Conservation (phyloP, 768 basidiomycete genomes). For the Boletellus ananiceps region DNA sequence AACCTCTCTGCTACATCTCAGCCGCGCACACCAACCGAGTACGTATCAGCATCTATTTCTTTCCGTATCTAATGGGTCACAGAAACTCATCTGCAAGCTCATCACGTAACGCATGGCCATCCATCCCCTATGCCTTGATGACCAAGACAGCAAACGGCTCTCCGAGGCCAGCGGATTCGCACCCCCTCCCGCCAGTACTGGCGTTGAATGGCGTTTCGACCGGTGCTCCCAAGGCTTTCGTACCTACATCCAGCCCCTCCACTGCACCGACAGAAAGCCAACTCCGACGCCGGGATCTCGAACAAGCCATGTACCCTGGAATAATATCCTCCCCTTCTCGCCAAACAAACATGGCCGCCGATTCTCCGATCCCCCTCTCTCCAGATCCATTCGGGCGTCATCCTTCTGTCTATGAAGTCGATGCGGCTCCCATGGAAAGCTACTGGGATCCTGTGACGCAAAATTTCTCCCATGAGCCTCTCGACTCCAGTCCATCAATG, state of each 20-base stretch:
- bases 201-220: constrained; percentile 68
- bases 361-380: constrained; percentile 73
- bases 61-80: constrained; percentile 7
- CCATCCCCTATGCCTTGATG: constrained; percentile 41
- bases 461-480: constrained; percentile 18
- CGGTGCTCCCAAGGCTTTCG: constrained; percentile 49
- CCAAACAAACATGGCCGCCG: constrained; percentile 24
- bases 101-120: constrained; percentile 36
- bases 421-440: constrained; percentile 30
- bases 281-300: constrained; percentile 49
- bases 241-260: constrained; percentile 18
- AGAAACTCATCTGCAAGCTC: constrained; percentile 10
- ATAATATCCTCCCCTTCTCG: constrained; percentile 28
- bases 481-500: constrained; percentile 20
- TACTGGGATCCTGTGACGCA: constrained; percentile 42
- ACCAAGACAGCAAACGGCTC: constrained; percentile 17
- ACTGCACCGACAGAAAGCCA: constrained; percentile 42
- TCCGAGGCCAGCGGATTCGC: constrained; percentile 23
- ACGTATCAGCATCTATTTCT: constrained; percentile 13
- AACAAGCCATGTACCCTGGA: constrained; percentile 44
- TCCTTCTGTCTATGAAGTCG: constrained; percentile 44
- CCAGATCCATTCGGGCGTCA: constrained; percentile 80
- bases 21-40: constrained; percentile 14
- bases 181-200: constrained; percentile 55
- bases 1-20: constrained; percentile 14